These are phyloP conservation scores for Aspergillus luchuensis DNA, from an alignment of 2,329 filamentous ascomycete genomes.

Conservation along the genomic window DNA sequence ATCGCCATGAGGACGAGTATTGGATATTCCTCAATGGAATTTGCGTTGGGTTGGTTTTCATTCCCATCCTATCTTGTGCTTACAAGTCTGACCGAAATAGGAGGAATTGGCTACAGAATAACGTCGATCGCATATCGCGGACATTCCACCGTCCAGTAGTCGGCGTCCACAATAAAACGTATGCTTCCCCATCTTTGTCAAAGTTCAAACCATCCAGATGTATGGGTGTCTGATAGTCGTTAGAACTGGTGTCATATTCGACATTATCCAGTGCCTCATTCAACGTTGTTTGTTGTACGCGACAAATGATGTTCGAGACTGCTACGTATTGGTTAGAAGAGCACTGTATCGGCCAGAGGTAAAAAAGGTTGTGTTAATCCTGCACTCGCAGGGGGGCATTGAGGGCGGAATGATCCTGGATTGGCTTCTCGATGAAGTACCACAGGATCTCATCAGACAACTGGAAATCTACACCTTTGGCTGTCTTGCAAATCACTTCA, in stretches of 20 bases:
- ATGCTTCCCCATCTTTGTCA: conserved; percentile 21
- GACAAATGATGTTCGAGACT: conserved; percentile 63
- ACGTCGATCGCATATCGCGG: conserved; percentile 69
- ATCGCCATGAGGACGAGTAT: conserved; percentile 58
- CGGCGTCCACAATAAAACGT: conserved; percentile 75
- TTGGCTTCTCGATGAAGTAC: conserved; percentile 73
- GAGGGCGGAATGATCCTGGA: conserved; percentile 73
- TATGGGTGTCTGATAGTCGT: not conserved
- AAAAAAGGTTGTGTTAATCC: conserved; percentile 70
- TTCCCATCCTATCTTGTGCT: conserved; percentile 41
- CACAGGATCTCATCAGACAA: conserved; percentile 65
- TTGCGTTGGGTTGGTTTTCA: conserved; percentile 40
- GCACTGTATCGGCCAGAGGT: conserved; percentile 63
- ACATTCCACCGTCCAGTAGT: conserved; percentile 72
- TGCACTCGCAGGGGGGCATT: conserved; percentile 78
- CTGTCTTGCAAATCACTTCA: conserved; percentile 78
- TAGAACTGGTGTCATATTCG: conserved; percentile 68
- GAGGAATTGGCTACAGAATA: conserved; percentile 68
- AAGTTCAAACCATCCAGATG: not conserved
- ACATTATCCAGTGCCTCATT: conserved; percentile 74
- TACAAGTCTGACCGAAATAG: conserved; percentile 22
- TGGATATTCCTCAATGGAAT: conserved; percentile 84
- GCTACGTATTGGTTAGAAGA: conserved; percentile 65
- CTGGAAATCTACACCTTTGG: conserved; percentile 78
- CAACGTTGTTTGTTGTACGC: conserved; percentile 75